A percentile compares a stretch with the other conserved stretches of the same genome.
These are phyloP conservation scores for Penicillium lividum DNA, from an alignment of 495 filamentous ascomycete species.

Conservation along the genomic window DNA sequence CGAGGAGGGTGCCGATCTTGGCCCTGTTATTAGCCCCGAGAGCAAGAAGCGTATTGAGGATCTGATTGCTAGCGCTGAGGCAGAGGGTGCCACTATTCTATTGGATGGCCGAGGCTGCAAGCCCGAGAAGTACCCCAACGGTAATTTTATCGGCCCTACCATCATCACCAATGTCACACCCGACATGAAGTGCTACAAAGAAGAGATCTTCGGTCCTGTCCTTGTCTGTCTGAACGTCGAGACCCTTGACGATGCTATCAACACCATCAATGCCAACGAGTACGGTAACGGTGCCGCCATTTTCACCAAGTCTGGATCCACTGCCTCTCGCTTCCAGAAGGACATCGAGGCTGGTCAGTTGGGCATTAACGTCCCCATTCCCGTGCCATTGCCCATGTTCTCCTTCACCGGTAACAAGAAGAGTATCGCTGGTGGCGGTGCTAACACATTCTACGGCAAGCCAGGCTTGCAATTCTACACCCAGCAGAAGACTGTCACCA, in stretches of 20 bases:
- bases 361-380: constrained; percentile 70
- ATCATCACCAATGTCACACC: constrained; percentile 92
- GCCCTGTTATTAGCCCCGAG: constrained; percentile 94
- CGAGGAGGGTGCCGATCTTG: constrained; percentile 89
- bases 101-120: constrained; percentile 90
- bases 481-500: constrained; percentile 95
- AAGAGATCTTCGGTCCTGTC: constrained; percentile 98
- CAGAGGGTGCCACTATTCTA: constrained; percentile 91
- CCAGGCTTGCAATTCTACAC: constrained; percentile 93
- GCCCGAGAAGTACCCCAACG: constrained; percentile 90
- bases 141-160: constrained; percentile 92
- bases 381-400: constrained; percentile 92
- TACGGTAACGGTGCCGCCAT: constrained; percentile 72
- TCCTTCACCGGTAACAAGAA: constrained; percentile 98
- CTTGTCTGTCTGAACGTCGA: constrained; percentile 60
- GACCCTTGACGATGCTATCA: constrained; percentile 77
- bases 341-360: constrained; percentile 61
- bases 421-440: constrained; percentile 89
- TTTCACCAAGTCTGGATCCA: constrained; percentile 65
- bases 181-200: constrained; percentile 89
- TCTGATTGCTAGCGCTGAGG: constrained; percentile 84
- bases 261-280: constrained; percentile 66
- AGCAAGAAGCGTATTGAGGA: constrained; percentile 87
- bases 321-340: constrained; percentile 64
- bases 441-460: constrained; percentile 93